Evolutionary conservation across 2,329 filamentous ascomycete genomes (phyloP).

Genomic region (Purpureocillium takamizusanense): DNA sequence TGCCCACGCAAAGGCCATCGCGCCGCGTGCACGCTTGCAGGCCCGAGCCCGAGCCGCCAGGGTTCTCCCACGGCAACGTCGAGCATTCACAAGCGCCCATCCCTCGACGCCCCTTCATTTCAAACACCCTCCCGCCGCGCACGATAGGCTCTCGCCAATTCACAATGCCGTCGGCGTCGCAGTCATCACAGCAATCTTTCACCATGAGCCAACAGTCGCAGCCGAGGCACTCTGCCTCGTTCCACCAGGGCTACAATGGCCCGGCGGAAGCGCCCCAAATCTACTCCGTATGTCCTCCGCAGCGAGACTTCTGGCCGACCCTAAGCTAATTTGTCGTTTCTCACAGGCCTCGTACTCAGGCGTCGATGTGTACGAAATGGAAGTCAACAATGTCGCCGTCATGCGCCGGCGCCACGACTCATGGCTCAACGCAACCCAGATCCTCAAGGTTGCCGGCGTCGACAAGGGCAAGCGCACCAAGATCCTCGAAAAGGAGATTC

Average conservation of each 20-base stretch:
- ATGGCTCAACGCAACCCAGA: conserved; percentile 97
- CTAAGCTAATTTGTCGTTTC: conserved; percentile 7
- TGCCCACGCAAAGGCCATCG: too few species aligned
- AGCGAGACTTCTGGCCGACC: not conserved
- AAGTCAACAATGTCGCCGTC: conserved; percentile 83
- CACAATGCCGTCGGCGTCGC: conserved; percentile 33
- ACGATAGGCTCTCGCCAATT: not conserved
- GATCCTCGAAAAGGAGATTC: conserved; percentile 94
- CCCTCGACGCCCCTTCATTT: not conserved
- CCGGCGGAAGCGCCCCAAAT: conserved; percentile 43
- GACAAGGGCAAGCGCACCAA: conserved; percentile 98
- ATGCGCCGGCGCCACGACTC: conserved; percentile 94
- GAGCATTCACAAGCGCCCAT: not conserved
- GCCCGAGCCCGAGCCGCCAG: too few species aligned
- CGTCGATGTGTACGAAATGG: conserved; percentile 97
- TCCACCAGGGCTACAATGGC: conserved; percentile 22
- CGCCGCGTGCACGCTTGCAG: too few species aligned
- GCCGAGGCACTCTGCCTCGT: conserved; percentile 25
- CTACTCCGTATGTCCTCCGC: conserved; percentile 43
- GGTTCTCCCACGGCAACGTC: too few species aligned
- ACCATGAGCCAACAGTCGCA: conserved; percentile 47
- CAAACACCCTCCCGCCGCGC: not conserved
- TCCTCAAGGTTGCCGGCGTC: conserved; percentile 92
- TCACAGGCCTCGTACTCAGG: conserved; percentile 79
- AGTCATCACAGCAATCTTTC: conserved; percentile 48